A percentile compares a stretch with the other conserved stretches of the same genome.
These are phyloP conservation scores for Auxenochlorella protothecoides DNA, from an alignment of 139 green algal genomes.

Conservation along the genomic window DNA sequence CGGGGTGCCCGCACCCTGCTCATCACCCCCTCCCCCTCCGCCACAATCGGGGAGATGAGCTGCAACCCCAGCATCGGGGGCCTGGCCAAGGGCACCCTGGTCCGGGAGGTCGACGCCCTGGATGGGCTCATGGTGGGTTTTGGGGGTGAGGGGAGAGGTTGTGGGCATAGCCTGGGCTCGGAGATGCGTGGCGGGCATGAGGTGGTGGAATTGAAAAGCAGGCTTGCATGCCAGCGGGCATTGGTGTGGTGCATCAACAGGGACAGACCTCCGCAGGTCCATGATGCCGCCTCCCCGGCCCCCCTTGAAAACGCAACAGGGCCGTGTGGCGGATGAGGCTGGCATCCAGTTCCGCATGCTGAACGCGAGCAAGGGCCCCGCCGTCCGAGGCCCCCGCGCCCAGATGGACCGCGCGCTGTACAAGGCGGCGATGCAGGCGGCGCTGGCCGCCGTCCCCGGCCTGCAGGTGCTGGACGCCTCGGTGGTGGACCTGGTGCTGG, in stretches of 20 bases:
- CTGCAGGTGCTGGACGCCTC: conserved; percentile 36
- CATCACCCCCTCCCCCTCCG: conserved; percentile 28
- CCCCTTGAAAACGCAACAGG: conserved; percentile 6
- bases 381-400: conserved; percentile 39
- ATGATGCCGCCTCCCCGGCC: too few relatives aligned
- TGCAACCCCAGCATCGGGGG: conserved; percentile 56
- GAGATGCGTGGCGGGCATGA: too few relatives aligned
- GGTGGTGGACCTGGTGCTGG: conserved; percentile 35
- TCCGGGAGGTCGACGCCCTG: conserved; percentile 48
- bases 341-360: conserved; percentile 55
- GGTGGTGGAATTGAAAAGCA: too few relatives aligned
- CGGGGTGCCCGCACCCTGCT: conserved; percentile 36
- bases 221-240: too few relatives aligned
- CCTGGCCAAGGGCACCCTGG: conserved; percentile 47
- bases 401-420: conserved; percentile 55
- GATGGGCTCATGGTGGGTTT: conserved; percentile 40
- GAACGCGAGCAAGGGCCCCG: conserved; percentile 43
- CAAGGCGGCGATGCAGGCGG: conserved; percentile 31
- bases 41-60: conserved; percentile 44
- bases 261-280: too few relatives aligned
- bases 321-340: conserved; percentile 28
- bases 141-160: too few relatives aligned
- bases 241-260: too few relatives aligned
- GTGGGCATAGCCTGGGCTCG: too few relatives aligned
- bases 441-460: conserved; percentile 3